Evolutionary conservation across 2,329 filamentous ascomycete species (phyloP).

Genomic region (Apiospora phragmitis): DNA sequence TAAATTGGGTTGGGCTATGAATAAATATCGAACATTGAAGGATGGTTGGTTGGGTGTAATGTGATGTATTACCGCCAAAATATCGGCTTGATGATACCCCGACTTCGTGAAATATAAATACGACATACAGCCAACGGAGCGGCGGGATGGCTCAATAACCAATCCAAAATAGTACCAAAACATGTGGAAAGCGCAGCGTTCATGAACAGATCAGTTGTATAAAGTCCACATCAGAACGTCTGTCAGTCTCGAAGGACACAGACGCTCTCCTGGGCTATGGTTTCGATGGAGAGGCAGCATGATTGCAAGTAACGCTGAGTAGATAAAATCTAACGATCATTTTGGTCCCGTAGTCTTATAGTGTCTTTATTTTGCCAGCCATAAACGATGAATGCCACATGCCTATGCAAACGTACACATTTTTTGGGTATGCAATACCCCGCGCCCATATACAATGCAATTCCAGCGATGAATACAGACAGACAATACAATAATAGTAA

Average conservation of each 20-base stretch:
- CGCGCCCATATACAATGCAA: neutral
- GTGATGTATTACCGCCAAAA: too few species aligned
- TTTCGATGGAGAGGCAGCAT: neutral
- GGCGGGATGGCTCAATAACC: neutral
- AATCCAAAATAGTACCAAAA: neutral
- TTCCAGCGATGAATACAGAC: neutral
- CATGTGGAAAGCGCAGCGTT: neutral
- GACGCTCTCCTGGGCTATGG: neutral
- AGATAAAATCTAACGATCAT: slow-evolving; percentile 2
- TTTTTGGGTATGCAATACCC: neutral
- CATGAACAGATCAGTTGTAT: neutral
- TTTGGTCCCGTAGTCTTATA: neutral
- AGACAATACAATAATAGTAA: neutral
- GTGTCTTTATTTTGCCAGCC: neutral
- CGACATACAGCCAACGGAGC: neutral
- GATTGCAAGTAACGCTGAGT: neutral
- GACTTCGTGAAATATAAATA: neutral
- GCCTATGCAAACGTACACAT: neutral
- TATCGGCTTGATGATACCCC: neutral
- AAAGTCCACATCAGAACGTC: neutral
- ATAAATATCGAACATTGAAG: neutral
- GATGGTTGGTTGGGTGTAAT: neutral
- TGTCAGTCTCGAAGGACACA: neutral
- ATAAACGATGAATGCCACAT: neutral
- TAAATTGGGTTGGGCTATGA: neutral